Conservation (phyloP, 768 basidiomycete species). For the Panaeolus cyanescens region DNA sequence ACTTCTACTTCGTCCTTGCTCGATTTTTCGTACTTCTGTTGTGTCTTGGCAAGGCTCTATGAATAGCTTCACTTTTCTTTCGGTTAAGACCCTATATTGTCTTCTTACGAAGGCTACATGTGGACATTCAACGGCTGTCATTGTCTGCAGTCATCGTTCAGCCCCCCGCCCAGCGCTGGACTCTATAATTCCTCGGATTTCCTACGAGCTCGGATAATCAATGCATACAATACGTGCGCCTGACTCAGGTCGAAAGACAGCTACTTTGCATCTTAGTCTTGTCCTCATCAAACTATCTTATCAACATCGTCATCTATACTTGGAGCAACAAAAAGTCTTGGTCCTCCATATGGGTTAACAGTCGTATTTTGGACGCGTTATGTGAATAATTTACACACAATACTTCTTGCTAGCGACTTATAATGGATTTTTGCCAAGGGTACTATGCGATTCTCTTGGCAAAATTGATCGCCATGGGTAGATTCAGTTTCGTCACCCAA, state of each 20-base stretch:
- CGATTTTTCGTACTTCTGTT: neutral
- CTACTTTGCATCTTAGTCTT: neutral
- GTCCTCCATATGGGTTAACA: neutral
- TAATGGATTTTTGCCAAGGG: neutral
- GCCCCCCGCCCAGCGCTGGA: neutral
- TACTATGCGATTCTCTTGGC: neutral
- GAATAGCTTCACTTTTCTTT: neutral
- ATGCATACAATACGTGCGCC: neutral
- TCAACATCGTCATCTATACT: neutral
- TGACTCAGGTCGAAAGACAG: neutral
- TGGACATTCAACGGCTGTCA: neutral
- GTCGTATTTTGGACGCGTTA: neutral
- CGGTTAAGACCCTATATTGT: neutral
- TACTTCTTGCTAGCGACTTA: neutral
- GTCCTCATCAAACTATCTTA: neutral
- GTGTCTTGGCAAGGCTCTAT: neutral
- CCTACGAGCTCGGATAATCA: neutral
- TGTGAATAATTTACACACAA: neutral
- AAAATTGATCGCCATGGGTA: neutral
- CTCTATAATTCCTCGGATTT: neutral
- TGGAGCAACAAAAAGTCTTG: constrained; percentile 2
- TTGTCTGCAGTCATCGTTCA: neutral
- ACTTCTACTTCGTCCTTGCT: neutral
- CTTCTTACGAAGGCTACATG: neutral
- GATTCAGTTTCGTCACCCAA: neutral